Evolutionary conservation across 257 asterid genomes (phyloP), one percentile per base, ranked within the genome.

Genomic region (Forsythia suspensa): DNA sequence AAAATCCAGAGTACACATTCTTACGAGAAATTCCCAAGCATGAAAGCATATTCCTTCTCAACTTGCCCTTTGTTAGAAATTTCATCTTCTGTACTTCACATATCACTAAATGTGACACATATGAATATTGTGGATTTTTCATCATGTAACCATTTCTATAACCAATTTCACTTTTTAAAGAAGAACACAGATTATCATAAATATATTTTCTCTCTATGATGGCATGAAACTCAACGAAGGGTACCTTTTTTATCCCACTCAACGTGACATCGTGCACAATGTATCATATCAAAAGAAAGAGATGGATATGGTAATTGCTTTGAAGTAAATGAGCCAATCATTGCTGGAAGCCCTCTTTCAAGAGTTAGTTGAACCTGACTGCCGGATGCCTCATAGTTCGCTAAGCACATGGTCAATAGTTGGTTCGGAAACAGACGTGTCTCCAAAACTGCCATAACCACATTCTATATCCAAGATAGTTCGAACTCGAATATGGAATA

Each of bases 291-390:
- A 77, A 94, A 96, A 24, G 99, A 96, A 71, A 96, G 92, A 74
- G 96, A 94, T 69, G 99, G 95, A 87, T 86, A 92, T 16, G 99
- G 98, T 83, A 96, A 85, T 87, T 96, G 98, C 87, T 88, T 91
- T 72, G 96, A 90, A 78, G 91, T 79, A 82, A 96, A 94, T 73
- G 98, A 94, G 74, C 96, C 97, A 80, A 94, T 88, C 96, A 96
- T 89, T 61, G 99, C 99, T 11, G 99, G 99, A 77, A 96, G 96
- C 65, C 99, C 99, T 87, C 99, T 89, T 89, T 96, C 99, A 43
- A 92, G 96, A 70, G 98, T 96, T 73, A 96, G 90, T 80, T 96
- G 99, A 80, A 94, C 98, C 89, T 96, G 99, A 88, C 99, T 96
- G 72, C 99, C 99, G 13, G 99, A 96, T 36, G 95, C 89, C 88